Evolutionary conservation across 768 basidiomycete species (phyloP).

Genomic region (Boletus rubescentipes): DNA sequence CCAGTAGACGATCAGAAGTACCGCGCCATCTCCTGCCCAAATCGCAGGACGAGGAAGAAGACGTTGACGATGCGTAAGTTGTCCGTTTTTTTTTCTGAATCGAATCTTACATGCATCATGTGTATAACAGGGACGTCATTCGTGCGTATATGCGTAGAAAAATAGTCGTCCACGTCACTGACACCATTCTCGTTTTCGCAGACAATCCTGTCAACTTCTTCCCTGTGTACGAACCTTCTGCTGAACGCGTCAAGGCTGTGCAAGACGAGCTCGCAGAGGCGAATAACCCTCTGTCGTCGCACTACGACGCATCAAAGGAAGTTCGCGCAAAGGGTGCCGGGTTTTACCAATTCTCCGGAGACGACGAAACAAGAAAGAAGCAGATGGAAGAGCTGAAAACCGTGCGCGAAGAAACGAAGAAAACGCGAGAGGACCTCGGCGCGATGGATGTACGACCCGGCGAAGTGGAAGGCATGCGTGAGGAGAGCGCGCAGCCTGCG

Average conservation of each 20-base stretch:
- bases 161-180: neutral
- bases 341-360: slow-evolving; percentile 87
- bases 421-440: slow-evolving; percentile 55
- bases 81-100: neutral
- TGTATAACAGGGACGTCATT: slow-evolving; percentile 53
- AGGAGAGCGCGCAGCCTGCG: slow-evolving; percentile 31
- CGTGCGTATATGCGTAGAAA: slow-evolving; percentile 35
- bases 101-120: slow-evolving; percentile 1
- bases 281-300: slow-evolving; percentile 66
- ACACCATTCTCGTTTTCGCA: slow-evolving; percentile 27
- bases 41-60: slow-evolving; percentile 40
- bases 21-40: slow-evolving; percentile 60
- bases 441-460: slow-evolving; percentile 63
- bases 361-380: slow-evolving; percentile 71
- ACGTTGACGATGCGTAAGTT: slow-evolving; percentile 56
- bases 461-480: slow-evolving; percentile 76
- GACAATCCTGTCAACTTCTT: slow-evolving; percentile 84
- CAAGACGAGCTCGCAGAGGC: slow-evolving; percentile 64
- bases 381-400: slow-evolving; percentile 83
- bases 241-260: slow-evolving; percentile 75
- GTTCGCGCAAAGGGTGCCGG: slow-evolving; percentile 88
- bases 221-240: slow-evolving; percentile 84
- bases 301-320: slow-evolving; percentile 83
- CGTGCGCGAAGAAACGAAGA: slow-evolving; percentile 70
- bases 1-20: slow-evolving; percentile 68